These are phyloP conservation scores for Phytophthora cactorum DNA, from an alignment of 352 stramenopile genomes.

Conservation along the genomic window DNA sequence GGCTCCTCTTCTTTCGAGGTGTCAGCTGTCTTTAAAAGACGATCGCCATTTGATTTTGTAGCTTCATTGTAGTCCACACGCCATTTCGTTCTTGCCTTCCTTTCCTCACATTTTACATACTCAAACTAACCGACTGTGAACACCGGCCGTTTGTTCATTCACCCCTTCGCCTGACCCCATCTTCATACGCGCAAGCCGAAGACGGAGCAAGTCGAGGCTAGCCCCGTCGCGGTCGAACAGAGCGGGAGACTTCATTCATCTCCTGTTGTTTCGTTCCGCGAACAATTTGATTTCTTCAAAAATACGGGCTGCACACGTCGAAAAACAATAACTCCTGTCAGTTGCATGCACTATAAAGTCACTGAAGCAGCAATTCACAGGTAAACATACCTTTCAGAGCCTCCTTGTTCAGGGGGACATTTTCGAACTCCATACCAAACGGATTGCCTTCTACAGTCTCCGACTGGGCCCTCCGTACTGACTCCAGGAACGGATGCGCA, in stretches of 20 bases:
- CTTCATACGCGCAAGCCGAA: constrained; percentile 22
- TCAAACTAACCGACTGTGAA: constrained; percentile 36
- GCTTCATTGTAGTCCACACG: constrained; percentile 49
- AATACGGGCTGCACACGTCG: constrained; percentile 63
- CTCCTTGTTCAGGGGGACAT: constrained; percentile 85
- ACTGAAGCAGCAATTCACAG: constrained; percentile 1
- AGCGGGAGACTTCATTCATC: constrained; percentile 55
- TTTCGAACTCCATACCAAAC: constrained; percentile 92
- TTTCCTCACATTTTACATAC: constrained; percentile 51
- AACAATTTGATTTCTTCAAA: constrained; percentile 91
- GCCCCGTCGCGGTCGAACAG: constrained; percentile 23
- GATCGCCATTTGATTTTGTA: constrained; percentile 38
- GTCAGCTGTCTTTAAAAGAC: constrained; percentile 25
- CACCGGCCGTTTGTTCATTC: constrained; percentile 22
- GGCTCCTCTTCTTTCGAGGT: constrained; percentile 42
- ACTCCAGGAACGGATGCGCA: constrained; percentile 83
- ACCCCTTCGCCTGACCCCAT: constrained; percentile 21
- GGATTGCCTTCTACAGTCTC: constrained; percentile 77
- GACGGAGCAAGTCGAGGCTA: constrained; percentile 17
- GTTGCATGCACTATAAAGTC: not conserved
- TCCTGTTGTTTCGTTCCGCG: constrained; percentile 70
- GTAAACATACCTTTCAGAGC: constrained; percentile 75
- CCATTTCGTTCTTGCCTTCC: constrained; percentile 43
- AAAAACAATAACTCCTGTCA: constrained; percentile 10
- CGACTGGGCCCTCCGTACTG: constrained; percentile 74